Evolutionary conservation across 2,329 filamentous ascomycete genomes (phyloP), one percentile per base, ranked within the genome.

Genomic region (Fusarium nelsonii): DNA sequence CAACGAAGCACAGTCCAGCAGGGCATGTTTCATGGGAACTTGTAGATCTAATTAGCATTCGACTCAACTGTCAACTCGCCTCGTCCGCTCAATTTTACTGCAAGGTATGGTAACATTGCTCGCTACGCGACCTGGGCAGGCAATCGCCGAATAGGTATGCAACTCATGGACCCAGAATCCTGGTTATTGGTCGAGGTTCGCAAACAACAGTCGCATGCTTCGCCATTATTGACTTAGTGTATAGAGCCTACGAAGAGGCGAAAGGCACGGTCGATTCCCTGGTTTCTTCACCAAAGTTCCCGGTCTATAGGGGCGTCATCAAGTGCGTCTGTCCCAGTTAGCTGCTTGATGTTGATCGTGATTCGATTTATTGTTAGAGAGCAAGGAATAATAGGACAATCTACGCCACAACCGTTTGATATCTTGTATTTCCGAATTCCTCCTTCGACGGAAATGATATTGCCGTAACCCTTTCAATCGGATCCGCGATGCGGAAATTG

Each of bases 401-500:
- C 26, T 46, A 58, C 52, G 62, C 53, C 62, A 59, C 53, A 53
- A 34, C 53, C 53, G 62, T 52, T 65, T 59, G n/a, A 26, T 32
- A 30, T 43, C 10, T 34, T 23, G 12, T 53, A 65, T 65, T 65
- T 48, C 60, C 60, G 53, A 65, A 65, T 59, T 59, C 51, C 40
- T 58, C 12, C 15, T 11, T n/a, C 10, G 14, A 48, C n/a, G 6
- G 34, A n/a, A 48, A 53, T 15, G 26, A 52, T 43, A 10, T 20
- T 34, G 36, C 40, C 53, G 34, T 48, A 45, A 34, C 62, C 37
- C 59, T 48, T 41, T 26, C 26, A 20, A 34, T 49, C 9, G 15
- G 30, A 43, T 10, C 36, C 8, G n/a, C 23, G 28, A 28, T 11
- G 23, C 41, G 18, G 11, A 23, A n/a, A 45, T 44, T 30, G n/a